Evolutionary conservation across 768 basidiomycete genomes (phyloP), one percentile per base, ranked within the genome.

Genomic region (Lanmaoa pseudosensibilis): DNA sequence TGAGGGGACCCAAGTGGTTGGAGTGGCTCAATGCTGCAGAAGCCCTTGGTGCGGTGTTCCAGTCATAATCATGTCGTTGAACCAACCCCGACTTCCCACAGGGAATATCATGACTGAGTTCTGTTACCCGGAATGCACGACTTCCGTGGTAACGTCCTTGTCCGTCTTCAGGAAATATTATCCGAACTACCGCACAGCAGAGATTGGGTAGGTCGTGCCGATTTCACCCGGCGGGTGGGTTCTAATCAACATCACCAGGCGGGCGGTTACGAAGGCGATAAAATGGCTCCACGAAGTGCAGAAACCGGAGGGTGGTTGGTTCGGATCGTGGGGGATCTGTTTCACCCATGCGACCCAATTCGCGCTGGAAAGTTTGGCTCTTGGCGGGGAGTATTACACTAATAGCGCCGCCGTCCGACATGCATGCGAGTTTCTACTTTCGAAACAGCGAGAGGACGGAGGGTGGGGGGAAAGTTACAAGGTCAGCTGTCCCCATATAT

Each of bases 401-500:
- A 97, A 84, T 27, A 95, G 92, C 58, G 68, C 76, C 21, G 69
- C 78, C 41, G 85, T 86, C 33, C 80, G 81, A 50, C 78, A 79
- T 49, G 95, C 94, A 2, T 98, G 96, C 66, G 80, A 87, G 33
- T 98, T 96, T 74, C 72, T 99, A 30, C 65, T 95, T 40, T 67
- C 78, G 30, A 93, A 92, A 67, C 96, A 98, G 69, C 83, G 89
- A 66, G 77, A 74, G 10, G 97, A 98, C 65, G 96, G 96, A 19
- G 96, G 96, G 0, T 99, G 97, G 95, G 97, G 97, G 18, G 97
- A 98, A 74, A 98, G 93, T 63, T 98, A 94, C 74, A 89, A 92
- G 86, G 96, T 93, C 46, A 46, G 78, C 4, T 8, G 21, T 40
- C 9, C 15, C 13, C n/a, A n/a, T 46, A 13, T 11, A n/a, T 13